Conservation (phyloP, 441 rosid genomes). For the Euphorbia celastroides region DNA sequence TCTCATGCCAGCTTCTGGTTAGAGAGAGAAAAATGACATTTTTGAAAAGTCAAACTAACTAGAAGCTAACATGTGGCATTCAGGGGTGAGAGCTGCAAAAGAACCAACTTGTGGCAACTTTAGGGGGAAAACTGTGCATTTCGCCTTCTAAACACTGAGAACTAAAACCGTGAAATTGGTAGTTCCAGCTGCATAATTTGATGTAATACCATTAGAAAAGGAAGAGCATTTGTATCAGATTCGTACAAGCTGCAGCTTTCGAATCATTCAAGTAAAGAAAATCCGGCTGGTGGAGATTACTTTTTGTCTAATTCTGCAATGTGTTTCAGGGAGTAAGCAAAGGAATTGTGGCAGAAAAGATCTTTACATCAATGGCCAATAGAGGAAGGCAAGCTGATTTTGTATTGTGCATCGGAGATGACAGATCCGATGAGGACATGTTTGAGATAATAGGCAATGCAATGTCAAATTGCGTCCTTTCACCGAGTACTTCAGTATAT, state of each 20-base stretch:
- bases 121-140: too few relatives aligned
- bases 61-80: too few relatives aligned
- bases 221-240: too few relatives aligned
- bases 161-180: neutral
- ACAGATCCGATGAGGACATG: constrained; percentile 79
- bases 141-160: too few relatives aligned
- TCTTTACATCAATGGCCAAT: constrained; percentile 45
- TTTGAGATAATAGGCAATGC: constrained; percentile 55
- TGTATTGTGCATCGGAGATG: constrained; percentile 67
- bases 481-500: constrained; percentile 39
- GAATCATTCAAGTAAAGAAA: neutral
- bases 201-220: neutral
- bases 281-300: neutral
- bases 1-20: too few relatives aligned
- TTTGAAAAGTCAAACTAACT: too few relatives aligned
- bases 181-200: neutral
- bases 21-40: too few relatives aligned
- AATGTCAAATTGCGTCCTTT: constrained; percentile 30
- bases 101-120: too few relatives aligned
- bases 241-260: neutral
- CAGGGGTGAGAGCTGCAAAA: too few relatives aligned
- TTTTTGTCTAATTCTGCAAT: neutral
- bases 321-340: constrained; percentile 54
- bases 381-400: constrained; percentile 46
- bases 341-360: constrained; percentile 56